Conservation (phyloP, 1,284 basidiomycete species). For the Polyporus tsugae region DNA sequence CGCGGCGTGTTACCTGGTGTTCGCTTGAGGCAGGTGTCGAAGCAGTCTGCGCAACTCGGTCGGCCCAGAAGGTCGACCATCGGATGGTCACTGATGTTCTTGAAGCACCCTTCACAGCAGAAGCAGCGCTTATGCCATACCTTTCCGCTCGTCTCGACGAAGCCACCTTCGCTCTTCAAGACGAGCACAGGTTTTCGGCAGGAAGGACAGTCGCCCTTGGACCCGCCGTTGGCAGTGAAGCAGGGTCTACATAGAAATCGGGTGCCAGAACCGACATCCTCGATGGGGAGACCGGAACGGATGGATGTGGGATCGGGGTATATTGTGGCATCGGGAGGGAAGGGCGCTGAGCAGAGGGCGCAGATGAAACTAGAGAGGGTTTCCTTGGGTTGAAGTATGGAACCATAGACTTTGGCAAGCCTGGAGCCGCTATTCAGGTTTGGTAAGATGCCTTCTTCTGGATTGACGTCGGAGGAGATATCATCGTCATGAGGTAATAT, state of each 20-base stretch:
- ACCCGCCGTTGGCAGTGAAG: conserved; percentile 74
- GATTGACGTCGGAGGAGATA: conserved; percentile 41
- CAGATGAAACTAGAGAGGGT: conserved; percentile 72
- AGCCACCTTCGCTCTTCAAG: conserved; percentile 78
- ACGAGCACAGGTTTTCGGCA: conserved; percentile 76
- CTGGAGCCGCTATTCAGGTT: conserved; percentile 62
- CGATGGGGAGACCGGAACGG: conserved; percentile 30
- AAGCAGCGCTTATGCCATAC: conserved; percentile 86
- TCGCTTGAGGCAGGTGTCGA: conserved; percentile 73
- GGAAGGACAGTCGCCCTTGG: conserved; percentile 72
- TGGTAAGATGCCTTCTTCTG: conserved; percentile 65
- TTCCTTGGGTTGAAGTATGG: conserved; percentile 80
- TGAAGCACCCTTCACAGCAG: conserved; percentile 73
- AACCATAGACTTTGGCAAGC: conserved; percentile 84
- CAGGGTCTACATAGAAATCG: conserved; percentile 78
- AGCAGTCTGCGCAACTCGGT: conserved; percentile 80
- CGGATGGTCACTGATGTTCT: conserved; percentile 73
- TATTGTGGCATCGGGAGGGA: conserved; percentile 82
- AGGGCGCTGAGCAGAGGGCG: conserved; percentile 65
- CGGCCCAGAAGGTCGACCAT: conserved; percentile 84
- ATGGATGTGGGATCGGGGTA: conserved; percentile 72
- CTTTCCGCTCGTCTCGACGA: conserved; percentile 70
- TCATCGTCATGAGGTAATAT: conserved; percentile 53
- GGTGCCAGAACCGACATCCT: conserved; percentile 45
- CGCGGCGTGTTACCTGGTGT: conserved; percentile 43